Conservation (phyloP, 805 yeast species). For the Debaryomyces maramus region DNA sequence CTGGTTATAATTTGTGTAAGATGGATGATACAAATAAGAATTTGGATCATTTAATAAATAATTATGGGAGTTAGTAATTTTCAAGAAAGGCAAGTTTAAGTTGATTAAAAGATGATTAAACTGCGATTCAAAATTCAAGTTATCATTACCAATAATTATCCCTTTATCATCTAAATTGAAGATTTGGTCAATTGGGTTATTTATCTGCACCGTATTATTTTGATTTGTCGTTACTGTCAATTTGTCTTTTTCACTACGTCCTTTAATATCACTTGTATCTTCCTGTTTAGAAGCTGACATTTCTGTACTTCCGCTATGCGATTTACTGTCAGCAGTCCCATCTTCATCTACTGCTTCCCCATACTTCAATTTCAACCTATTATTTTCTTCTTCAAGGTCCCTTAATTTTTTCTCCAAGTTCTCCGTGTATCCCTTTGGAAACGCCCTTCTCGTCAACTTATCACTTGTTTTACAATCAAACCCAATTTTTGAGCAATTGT, state of each 20-base stretch:
- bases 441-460: constrained; percentile 71
- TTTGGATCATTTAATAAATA: constrained; percentile 42
- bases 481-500: constrained; percentile 63
- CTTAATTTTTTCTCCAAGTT: constrained; percentile 64
- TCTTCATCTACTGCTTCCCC: constrained; percentile 11
- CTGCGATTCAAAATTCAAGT: constrained; percentile 45
- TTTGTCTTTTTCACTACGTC: constrained; percentile 10
- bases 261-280: background rate
- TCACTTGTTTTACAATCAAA: constrained; percentile 72
- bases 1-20: constrained; percentile 36
- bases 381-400: constrained; percentile 57
- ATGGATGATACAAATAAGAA: constrained; percentile 42
- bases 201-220: constrained; percentile 25
- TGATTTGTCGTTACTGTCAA: constrained; percentile 3
- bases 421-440: constrained; percentile 81
- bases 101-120: constrained; percentile 45
- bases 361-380: constrained; percentile 36
- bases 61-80: constrained; percentile 45
- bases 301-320: background rate
- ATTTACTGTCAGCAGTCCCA: background rate
- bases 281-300: background rate
- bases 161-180: constrained; percentile 45
- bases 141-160: constrained; percentile 45
- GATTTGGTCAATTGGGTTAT: constrained; percentile 47
- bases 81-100: constrained; percentile 43